These are phyloP conservation scores for Dactylis glomerata DNA, from an alignment of 176 grass and related monocot genomes.

Conservation along the genomic window DNA sequence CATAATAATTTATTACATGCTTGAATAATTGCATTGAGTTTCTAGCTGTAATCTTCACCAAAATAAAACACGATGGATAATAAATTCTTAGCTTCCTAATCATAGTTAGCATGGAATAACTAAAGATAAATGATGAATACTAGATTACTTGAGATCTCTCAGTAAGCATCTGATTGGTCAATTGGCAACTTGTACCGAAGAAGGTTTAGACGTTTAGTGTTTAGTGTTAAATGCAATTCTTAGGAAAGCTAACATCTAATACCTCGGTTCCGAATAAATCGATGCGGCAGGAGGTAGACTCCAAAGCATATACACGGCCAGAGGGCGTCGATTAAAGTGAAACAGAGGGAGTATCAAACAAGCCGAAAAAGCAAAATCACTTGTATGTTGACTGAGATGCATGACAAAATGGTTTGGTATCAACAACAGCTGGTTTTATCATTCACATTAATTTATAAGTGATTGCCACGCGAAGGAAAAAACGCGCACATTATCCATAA, in stretches of 20 bases:
- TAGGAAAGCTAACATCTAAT: background rate
- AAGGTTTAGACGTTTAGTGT: too few relatives aligned
- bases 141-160: background rate
- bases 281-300: too few relatives aligned
- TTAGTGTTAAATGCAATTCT: background rate
- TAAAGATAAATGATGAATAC: background rate
- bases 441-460: background rate
- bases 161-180: background rate
- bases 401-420: background rate
- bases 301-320: too few relatives aligned
- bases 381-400: background rate
- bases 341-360: too few relatives aligned
- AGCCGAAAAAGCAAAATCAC: background rate
- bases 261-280: too few relatives aligned
- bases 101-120: background rate
- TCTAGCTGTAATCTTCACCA: too few relatives aligned
- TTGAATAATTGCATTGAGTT: too few relatives aligned
- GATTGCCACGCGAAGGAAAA: background rate
- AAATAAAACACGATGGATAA: background rate
- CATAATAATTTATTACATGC: too few relatives aligned
- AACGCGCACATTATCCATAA: background rate
- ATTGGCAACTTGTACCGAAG: background rate
- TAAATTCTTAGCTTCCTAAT: background rate
- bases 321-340: too few relatives aligned
- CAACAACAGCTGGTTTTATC: background rate